phyloP scores from a whole-genome alignment of 345 rosid species.

The Eucalyptus shirleyi region DNA sequence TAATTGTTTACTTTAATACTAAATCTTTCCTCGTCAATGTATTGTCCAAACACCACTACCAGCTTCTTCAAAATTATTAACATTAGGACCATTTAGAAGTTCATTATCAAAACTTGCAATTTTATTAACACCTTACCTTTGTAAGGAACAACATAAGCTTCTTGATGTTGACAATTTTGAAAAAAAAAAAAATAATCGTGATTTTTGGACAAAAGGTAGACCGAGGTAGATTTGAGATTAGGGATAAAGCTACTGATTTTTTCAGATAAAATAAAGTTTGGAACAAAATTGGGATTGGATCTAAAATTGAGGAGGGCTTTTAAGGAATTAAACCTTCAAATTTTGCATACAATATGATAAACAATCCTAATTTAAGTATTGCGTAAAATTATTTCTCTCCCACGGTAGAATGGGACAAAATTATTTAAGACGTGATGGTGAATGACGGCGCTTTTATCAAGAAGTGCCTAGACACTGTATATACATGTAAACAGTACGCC shows the following conservation, averaged over 20 bases:
- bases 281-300: not conserved
- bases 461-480: not conserved
- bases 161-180: not conserved
- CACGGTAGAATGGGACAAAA: not conserved
- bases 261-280: not conserved
- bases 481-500: not conserved
- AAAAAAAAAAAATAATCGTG: not conserved
- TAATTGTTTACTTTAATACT: not conserved
- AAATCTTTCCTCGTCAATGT: not conserved
- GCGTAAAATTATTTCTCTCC: not conserved
- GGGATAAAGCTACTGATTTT: not conserved
- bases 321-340: not conserved
- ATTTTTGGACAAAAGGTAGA: not conserved
- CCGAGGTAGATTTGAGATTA: rapidly evolving
- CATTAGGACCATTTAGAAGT: not conserved
- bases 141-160: not conserved
- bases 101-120: not conserved
- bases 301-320: not conserved
- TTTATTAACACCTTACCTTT: not conserved
- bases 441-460: not conserved
- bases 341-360: not conserved
- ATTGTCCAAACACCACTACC: not conserved
- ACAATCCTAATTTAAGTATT: not conserved
- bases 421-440: not conserved
- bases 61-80: not conserved